These are phyloP conservation scores for Phytophthora gonapodyides DNA, from an alignment of 352 stramenopile species.

Conservation along the genomic window DNA sequence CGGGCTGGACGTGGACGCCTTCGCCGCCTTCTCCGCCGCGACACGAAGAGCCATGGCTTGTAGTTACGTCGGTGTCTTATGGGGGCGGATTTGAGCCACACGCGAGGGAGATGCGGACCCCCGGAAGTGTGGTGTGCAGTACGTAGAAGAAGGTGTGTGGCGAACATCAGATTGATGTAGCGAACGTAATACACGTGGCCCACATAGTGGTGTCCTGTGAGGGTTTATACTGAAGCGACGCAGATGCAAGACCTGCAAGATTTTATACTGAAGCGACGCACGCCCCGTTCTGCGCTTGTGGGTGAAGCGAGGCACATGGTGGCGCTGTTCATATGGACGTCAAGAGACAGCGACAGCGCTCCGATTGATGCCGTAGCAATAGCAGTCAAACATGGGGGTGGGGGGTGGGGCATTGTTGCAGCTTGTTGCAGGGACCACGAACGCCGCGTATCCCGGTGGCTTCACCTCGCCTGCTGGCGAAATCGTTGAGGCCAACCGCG, in stretches of 20 bases:
- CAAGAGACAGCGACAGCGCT: no score
- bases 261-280: conserved; percentile 13
- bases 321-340: no score
- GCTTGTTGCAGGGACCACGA: no score
- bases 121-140: conserved; percentile 6
- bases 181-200: no score
- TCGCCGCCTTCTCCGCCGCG: conserved; percentile 66
- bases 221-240: conserved; percentile 15
- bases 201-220: conserved; percentile 1
- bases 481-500: conserved; percentile 7
- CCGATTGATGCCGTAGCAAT: no score
- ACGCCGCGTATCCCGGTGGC: no score
- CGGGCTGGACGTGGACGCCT: conserved; percentile 54
- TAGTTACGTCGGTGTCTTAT: not conserved
- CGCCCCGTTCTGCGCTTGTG: conserved; percentile 1
- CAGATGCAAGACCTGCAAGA: conserved; percentile 1
- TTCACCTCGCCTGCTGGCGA: not conserved
- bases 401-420: no score
- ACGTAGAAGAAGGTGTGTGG: no score
- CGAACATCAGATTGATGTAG: no score
- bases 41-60: conserved; percentile 76
- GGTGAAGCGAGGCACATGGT: no score
- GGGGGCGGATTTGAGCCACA: conserved; percentile 28
- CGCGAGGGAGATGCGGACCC: conserved; percentile 6
- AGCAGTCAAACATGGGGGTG: no score